phyloP scores from a whole-genome alignment of 164 flowering plant genomes.

The Hamamelis virginiana region DNA sequence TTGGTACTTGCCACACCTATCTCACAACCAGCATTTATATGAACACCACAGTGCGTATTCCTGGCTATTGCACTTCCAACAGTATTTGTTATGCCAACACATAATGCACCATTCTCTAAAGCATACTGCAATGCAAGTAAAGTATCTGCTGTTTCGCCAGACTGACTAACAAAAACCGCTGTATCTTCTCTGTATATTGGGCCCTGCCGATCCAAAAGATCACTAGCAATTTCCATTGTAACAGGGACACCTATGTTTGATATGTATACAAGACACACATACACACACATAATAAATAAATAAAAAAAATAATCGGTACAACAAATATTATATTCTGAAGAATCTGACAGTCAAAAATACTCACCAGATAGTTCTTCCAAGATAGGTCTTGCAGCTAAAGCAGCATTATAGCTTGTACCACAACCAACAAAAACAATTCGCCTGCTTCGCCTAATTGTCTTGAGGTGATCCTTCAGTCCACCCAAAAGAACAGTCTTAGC shows the following conservation, averaged over 20 bases:
- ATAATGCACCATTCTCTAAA: slow-evolving; percentile 85
- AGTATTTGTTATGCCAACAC: slow-evolving; percentile 97
- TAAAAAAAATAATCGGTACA: not conserved
- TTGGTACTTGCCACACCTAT: slow-evolving; percentile 99
- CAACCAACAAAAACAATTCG: slow-evolving; percentile 94
- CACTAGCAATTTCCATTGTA: slow-evolving; percentile 96
- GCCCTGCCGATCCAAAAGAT: slow-evolving; percentile 89
- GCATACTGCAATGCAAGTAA: slow-evolving; percentile 85
- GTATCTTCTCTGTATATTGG: slow-evolving; percentile 98
- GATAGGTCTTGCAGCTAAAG: slow-evolving; percentile 90
- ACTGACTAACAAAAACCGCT: slow-evolving; percentile 95
- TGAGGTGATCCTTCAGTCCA: slow-evolving; percentile 92
- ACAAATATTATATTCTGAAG: not conserved
- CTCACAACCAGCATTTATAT: slow-evolving; percentile 96
- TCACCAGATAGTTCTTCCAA: slow-evolving; percentile 63
- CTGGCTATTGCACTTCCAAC: slow-evolving; percentile 97
- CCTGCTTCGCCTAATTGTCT: slow-evolving; percentile 91
- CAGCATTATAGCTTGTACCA: slow-evolving; percentile 99
- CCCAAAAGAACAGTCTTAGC: slow-evolving; percentile 84
- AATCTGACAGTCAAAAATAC: not conserved
- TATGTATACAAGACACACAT: too few relatives aligned
- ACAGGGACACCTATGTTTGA: slow-evolving; percentile 71
- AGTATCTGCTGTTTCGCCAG: slow-evolving; percentile 99
- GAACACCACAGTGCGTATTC: slow-evolving; percentile 93
- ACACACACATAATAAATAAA: too few relatives aligned